Conservation (phyloP, 108 stramenopile species). For the Skeletonema costatum region DNA sequence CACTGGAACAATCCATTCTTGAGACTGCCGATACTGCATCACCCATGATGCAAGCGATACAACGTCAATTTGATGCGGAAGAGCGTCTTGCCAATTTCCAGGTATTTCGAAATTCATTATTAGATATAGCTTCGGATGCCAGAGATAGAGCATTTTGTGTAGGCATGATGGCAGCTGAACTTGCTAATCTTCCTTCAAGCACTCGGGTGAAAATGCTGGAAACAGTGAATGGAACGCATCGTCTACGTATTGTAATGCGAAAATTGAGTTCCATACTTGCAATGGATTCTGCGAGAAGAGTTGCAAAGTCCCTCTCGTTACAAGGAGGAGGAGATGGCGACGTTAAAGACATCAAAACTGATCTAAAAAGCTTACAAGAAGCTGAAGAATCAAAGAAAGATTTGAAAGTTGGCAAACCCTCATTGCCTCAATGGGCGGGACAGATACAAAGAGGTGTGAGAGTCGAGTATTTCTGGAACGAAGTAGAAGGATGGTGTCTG, state of each 20-base stretch:
- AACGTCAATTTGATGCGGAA: conserved; percentile 59
- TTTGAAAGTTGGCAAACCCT: conserved; percentile 74
- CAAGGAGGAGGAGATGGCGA: conserved; percentile 5
- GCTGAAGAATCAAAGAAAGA: conserved; percentile 57
- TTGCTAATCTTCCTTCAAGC: conserved; percentile 59
- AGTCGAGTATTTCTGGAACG: conserved; percentile 86
- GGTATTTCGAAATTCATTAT: conserved; percentile 55
- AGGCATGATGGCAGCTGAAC: conserved; percentile 78
- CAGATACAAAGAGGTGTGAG: conserved; percentile 63
- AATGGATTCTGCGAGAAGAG: conserved; percentile 56
- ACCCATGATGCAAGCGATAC: conserved; percentile 27
- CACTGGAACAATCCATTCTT: conserved; percentile 75
- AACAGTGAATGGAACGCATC: conserved; percentile 54
- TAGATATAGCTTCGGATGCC: conserved; percentile 63
- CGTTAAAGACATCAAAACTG: conserved; percentile 8
- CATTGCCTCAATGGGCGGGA: conserved; percentile 74
- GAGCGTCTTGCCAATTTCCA: conserved; percentile 72
- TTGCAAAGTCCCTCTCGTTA: conserved; percentile 52
- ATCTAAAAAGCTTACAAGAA: conserved; percentile 51
- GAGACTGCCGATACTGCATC: conserved; percentile 56
- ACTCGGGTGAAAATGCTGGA: conserved; percentile 55
- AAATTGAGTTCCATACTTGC: conserved; percentile 54
- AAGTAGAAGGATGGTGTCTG: conserved; percentile 72
- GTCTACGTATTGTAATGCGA: conserved; percentile 60
- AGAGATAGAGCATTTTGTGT: conserved; percentile 60